A percentile compares a stretch with the other conserved stretches of the same genome.
phyloP scores from a whole-genome alignment of 371 early-diverging fungal species.

The Mucor saturninus region DNA sequence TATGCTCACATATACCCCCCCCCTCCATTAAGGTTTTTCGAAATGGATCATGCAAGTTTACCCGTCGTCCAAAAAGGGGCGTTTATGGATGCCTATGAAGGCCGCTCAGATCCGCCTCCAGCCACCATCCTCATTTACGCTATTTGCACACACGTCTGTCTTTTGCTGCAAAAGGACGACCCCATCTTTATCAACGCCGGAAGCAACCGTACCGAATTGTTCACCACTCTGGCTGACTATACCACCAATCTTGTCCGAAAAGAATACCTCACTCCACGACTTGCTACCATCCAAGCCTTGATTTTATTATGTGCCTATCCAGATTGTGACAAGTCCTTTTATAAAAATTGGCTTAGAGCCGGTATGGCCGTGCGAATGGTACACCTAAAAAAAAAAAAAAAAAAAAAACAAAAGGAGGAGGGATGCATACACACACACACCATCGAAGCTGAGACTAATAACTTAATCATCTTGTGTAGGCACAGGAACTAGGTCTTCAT shows the following conservation, averaged over 20 bases:
- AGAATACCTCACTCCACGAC: slow-evolving; percentile 42
- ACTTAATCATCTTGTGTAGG: slow-evolving; percentile 16
- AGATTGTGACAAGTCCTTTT: slow-evolving; percentile 28
- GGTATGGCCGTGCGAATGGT: slow-evolving; percentile 59
- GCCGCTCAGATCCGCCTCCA: slow-evolving; percentile 34
- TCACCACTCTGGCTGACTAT: slow-evolving; percentile 33
- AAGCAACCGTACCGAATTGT: slow-evolving; percentile 32
- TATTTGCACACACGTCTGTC: slow-evolving; percentile 40
- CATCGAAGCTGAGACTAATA: no score
- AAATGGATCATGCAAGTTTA: slow-evolving; percentile 13
- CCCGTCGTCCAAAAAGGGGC: slow-evolving; percentile 42
- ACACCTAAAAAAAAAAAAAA: neutral
- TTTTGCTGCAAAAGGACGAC: slow-evolving; percentile 30
- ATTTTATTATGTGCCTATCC: slow-evolving; percentile 44
- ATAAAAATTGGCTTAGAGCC: slow-evolving; percentile 48
- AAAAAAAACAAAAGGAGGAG: no score
- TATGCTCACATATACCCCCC: neutral
- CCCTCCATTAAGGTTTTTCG: slow-evolving; percentile 18
- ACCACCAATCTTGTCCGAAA: slow-evolving; percentile 30
- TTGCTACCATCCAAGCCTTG: slow-evolving; percentile 47
- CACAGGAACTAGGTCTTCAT: slow-evolving; percentile 51
- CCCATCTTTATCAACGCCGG: slow-evolving; percentile 32
- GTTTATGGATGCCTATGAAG: slow-evolving; percentile 42
- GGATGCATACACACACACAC: neutral
- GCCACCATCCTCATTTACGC: slow-evolving; percentile 44